A percentile compares a stretch with the other conserved stretches of the same genome.
Conservation (phyloP, 345 rosid species). For the Heritiera littoralis region DNA sequence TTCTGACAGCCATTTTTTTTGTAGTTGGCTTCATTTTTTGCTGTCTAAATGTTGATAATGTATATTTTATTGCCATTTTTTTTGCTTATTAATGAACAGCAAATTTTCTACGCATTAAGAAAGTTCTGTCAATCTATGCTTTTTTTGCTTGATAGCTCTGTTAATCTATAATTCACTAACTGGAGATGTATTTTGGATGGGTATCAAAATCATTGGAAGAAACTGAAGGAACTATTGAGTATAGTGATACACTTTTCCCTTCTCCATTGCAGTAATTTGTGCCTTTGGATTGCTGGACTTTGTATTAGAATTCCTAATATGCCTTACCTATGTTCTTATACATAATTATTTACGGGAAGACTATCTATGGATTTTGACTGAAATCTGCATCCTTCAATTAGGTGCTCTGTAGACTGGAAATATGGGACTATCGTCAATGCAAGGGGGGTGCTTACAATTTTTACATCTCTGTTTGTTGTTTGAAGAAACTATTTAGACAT, state of each 20-base stretch:
- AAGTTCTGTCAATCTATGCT: not conserved
- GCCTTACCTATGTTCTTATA: not conserved
- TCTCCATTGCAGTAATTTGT: not conserved
- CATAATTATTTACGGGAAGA: not conserved
- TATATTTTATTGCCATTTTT: not conserved
- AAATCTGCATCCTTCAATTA: not conserved
- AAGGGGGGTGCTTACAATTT: not conserved
- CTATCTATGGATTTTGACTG: not conserved
- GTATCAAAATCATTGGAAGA: too few relatives aligned
- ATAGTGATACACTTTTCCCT: not conserved
- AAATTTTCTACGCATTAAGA: not conserved
- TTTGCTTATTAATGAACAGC: not conserved
- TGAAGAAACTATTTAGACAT: not conserved
- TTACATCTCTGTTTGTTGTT: not conserved
- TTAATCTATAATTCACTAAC: not conserved
- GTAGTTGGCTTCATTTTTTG: not conserved
- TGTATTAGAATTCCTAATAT: not conserved
- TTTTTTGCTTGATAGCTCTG: not conserved
- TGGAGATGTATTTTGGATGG: not conserved
- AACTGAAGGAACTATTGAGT: not conserved
- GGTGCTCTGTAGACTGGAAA: not conserved
- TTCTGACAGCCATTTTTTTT: not conserved
- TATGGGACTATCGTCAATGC: not conserved
- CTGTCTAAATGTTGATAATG: not conserved
- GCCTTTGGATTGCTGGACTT: not conserved